Conservation (phyloP, 2,329 filamentous ascomycete genomes). For the Lasiodiplodia hormozganensis region DNA sequence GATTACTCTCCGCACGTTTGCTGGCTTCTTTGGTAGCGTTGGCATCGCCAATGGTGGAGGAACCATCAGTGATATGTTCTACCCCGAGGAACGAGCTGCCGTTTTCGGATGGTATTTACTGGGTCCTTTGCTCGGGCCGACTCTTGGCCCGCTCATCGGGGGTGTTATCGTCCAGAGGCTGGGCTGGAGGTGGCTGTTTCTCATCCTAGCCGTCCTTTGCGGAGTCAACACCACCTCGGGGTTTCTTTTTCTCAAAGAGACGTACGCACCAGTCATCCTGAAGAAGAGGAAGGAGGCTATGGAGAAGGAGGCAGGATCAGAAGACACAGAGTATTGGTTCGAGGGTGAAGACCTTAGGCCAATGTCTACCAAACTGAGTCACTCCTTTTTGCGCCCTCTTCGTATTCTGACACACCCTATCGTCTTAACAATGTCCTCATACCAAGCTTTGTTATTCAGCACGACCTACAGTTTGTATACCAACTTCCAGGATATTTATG, state of each 20-base stretch:
- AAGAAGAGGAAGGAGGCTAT: slow-evolving; percentile 31
- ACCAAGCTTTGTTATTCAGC: slow-evolving; percentile 56
- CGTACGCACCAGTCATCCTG: slow-evolving; percentile 53
- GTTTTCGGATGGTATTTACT: slow-evolving; percentile 56
- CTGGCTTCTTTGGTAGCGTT: slow-evolving; percentile 59
- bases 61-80: slow-evolving; percentile 60
- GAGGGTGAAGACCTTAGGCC: slow-evolving; percentile 52
- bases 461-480: slow-evolving; percentile 58
- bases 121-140: slow-evolving; percentile 52
- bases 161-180: slow-evolving; percentile 54
- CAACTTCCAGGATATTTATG: slow-evolving; percentile 56
- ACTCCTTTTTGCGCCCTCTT: slow-evolving; percentile 49
- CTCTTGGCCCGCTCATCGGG: slow-evolving; percentile 52
- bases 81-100: slow-evolving; percentile 52
- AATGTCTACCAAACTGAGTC: slow-evolving; percentile 44
- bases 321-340: slow-evolving; percentile 48
- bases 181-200: slow-evolving; percentile 59
- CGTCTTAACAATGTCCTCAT: slow-evolving; percentile 54
- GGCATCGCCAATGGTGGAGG: slow-evolving; percentile 60
- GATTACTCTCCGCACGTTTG: slow-evolving; percentile 53
- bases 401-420: slow-evolving; percentile 55
- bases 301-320: slow-evolving; percentile 46
- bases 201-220: slow-evolving; percentile 54
- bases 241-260: slow-evolving; percentile 54
- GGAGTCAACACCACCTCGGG: slow-evolving; percentile 50